Evolutionary conservation across 306 rosid genomes (phyloP), one percentile per base, ranked within the genome.

Genomic region (Quercus parvula): DNA sequence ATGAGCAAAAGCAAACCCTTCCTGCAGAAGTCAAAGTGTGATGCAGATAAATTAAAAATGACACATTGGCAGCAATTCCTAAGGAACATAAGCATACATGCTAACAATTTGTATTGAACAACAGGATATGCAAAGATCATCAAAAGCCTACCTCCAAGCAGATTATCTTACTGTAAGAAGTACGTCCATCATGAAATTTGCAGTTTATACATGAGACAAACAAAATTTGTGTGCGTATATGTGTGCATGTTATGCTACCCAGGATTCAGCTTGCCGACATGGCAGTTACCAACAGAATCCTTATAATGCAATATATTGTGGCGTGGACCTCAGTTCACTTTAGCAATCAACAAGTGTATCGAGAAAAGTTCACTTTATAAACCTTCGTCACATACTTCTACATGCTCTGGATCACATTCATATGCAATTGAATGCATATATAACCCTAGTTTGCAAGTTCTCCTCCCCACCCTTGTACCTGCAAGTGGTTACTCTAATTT

Each of bases 1-100:
- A 80, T 95, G 98, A 85, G 99, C 94, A 90, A 95, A 95, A 71
- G 99, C 99, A 91, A 95, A 93, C 72, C 99, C 99, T 90, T 95
- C 99, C 99, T 95, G 98, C 63, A 86, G 70, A 89, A 87, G 41
- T 59, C 22, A 67, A 71, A 28, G 78, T 13, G 62, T 27, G 52
- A 82, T n/a, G 28, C 76, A 87, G 70, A 78, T 81, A 74, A 33
- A 84, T 77, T 67, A 73, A 71, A 75, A 30, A 64, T 4, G 17
- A 35, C 25, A 30, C 51, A 33, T 66, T 67, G 38, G 72, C 72
- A 67, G 51, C 19, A 35, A 7, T 18, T 35, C 51, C 27, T 33
- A 35, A 35, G 52, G 27, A 35, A 67, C 51, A 67, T 51, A 19
- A 44, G 49, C 4, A 49, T 41, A 44, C 62, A 41, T 44, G 10